These are phyloP conservation scores for Guyanaporus albipodus DNA, from an alignment of 768 basidiomycete genomes.

Conservation along the genomic window DNA sequence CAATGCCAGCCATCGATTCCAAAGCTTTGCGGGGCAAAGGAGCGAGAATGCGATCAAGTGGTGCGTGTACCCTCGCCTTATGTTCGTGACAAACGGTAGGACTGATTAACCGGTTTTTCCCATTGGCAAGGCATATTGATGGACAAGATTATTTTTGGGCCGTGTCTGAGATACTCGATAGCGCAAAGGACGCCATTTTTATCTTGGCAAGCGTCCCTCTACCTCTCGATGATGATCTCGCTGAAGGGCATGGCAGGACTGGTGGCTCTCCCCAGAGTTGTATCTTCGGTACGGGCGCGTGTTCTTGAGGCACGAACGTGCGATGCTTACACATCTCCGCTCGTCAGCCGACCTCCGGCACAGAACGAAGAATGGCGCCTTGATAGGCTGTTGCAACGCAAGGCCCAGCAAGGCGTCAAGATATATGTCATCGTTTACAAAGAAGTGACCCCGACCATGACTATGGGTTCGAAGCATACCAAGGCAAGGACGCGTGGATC, in stretches of 20 bases:
- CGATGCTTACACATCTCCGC: constrained; percentile 7
- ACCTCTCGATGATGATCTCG: neutral
- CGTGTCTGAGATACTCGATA: constrained; percentile 82
- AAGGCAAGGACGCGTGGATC: constrained; percentile 41
- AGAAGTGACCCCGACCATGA: constrained; percentile 92
- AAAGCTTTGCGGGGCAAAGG: constrained; percentile 76
- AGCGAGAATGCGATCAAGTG: constrained; percentile 77
- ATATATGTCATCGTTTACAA: constrained; percentile 93
- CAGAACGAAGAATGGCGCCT: constrained; percentile 84
- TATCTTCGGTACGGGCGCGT: constrained; percentile 58
- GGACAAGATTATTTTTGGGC: constrained; percentile 99
- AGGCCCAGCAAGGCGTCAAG: constrained; percentile 90
- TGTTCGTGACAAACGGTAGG: neutral
- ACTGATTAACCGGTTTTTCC: neutral
- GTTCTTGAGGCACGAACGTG: neutral
- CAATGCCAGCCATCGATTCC: constrained; percentile 74
- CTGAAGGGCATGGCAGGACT: constrained; percentile 46
- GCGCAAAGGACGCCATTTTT: constrained; percentile 79
- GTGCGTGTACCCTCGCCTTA: constrained; percentile 33
- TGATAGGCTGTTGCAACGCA: constrained; percentile 78
- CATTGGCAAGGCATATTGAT: constrained; percentile 67
- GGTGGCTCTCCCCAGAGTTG: constrained; percentile 95
- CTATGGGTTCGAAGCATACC: constrained; percentile 82
- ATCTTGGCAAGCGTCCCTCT: constrained; percentile 54
- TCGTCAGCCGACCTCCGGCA: constrained; percentile 68